Percentiles rank a stretch among this genome's conserved stretches.
Conservation (phyloP, 768 basidiomycete genomes). For the button mushroom (Agaricus bisporus) region DNA sequence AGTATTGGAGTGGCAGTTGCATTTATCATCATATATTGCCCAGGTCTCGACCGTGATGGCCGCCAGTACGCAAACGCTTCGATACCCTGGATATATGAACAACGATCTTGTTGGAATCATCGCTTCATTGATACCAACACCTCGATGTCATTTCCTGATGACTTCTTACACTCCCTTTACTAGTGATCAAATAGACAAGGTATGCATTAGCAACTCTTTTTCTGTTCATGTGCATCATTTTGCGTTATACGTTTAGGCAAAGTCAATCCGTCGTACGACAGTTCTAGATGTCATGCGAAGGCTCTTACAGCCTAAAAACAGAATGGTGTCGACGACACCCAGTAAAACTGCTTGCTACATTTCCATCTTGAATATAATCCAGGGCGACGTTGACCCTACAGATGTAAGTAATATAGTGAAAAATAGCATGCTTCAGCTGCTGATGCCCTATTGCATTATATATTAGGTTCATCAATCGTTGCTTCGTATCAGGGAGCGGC, state of each 20-base stretch:
- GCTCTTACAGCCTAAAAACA: conserved; percentile 94
- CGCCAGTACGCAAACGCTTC: conserved; percentile 91
- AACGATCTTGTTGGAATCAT: conserved; percentile 97
- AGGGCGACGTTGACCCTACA: conserved; percentile 96
- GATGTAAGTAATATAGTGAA: conserved; percentile 52
- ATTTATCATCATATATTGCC: background rate
- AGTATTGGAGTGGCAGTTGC: background rate
- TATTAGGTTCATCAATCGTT: conserved; percentile 94
- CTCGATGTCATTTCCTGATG: conserved; percentile 97
- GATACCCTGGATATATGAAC: conserved; percentile 99
- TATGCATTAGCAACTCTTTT: conserved; percentile 22
- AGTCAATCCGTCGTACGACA: conserved; percentile 92
- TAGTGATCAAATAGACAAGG: conserved; percentile 94
- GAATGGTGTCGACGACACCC: conserved; percentile 93
- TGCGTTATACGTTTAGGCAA: conserved; percentile 50
- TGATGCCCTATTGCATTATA: conserved; percentile 2
- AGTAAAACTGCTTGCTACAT: conserved; percentile 94
- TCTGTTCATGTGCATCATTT: background rate
- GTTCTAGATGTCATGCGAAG: conserved; percentile 99
- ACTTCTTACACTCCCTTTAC: conserved; percentile 99
- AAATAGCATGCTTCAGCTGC: background rate
- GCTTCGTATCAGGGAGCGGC: conserved; percentile 92
- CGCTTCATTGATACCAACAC: conserved; percentile 94
- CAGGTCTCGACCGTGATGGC: conserved; percentile 98
- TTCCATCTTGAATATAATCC: conserved; percentile 96